Percentiles rank a stretch among this genome's conserved stretches.
phyloP scores from a whole-genome alignment of 805 yeast genomes.

The Teunomyces pallodes region DNA sequence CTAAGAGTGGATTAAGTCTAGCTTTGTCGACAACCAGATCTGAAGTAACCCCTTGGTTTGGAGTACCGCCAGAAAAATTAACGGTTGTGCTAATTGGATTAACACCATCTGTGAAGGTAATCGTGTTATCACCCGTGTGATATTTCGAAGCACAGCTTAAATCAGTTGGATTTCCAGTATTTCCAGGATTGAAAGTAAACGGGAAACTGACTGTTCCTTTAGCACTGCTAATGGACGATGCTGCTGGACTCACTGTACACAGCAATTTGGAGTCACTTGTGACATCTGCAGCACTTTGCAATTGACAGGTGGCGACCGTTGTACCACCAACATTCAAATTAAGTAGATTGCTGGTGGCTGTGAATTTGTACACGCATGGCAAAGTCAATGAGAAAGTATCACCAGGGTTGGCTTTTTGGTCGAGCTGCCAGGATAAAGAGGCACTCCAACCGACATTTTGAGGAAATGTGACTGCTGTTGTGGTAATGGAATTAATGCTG shows the following conservation, averaged over 20 bases:
- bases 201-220: conserved; percentile 13
- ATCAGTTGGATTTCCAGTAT: conserved; percentile 7
- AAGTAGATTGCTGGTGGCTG: conserved; percentile 6
- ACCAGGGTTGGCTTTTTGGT: conserved; percentile 15
- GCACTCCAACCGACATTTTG: neutral
- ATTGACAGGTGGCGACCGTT: conserved; percentile 19
- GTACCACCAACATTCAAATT: conserved; percentile 5
- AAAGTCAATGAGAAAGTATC: conserved; percentile 25
- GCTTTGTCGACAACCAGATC: neutral
- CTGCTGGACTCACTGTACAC: conserved; percentile 5
- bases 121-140: conserved; percentile 17
- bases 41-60: neutral
- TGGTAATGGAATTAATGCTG: conserved; percentile 7
- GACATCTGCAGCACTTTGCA: conserved; percentile 6
- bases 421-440: neutral
- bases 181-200: conserved; percentile 16
- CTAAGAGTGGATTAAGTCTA: neutral
- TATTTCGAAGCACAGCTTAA: conserved; percentile 14
- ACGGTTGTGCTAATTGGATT: conserved; percentile 3
- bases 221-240: conserved; percentile 1
- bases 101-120: conserved; percentile 11
- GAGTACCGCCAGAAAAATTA: neutral
- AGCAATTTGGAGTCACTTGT: conserved; percentile 2
- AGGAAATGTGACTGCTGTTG: too few relatives aligned
- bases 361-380: conserved; percentile 27